Base-by-base conservation (phyloP, 768 basidiomycete species). In the Royoungia palumana region DNA sequence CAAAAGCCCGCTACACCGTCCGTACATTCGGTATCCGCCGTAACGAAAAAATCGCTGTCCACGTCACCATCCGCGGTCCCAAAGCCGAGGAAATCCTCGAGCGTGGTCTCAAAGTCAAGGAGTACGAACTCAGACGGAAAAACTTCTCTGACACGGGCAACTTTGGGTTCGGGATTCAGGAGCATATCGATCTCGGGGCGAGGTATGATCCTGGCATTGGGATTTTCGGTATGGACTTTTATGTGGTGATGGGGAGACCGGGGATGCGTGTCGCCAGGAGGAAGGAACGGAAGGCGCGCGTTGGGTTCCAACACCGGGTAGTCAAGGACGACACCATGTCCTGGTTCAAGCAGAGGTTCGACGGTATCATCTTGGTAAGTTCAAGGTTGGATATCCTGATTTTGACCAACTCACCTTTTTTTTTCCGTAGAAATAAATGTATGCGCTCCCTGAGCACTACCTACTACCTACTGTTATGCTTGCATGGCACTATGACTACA, bases 221-320 rank as follows among this genome's bases (percentile, higher is more conserved):
- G 83, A 97, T 98, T 72, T 97, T 97, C 69, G 95, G 95, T 58
- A 97, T 97, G 95, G 95, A 99, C 76, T 98, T 99, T 76, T 94
- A 85, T 67, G 88, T 90, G 59, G 92, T 95, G 52, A 95, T 99
- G 94, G 94, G 93, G 59, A 85, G 95, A 62, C 93, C 94, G 44
- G 95, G 95, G 59, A 82, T 77, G 62, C 89, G 94, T 53, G 90
- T 99, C 37, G 85, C 94, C 60, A 82, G 82, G 76, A 78, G 94
- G 75, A 96, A 88, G 77, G 82, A 88, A 72, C 86, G 85, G 75
- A 89, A 81, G 76, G 80, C 90, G 35, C 80, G 87, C 49, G 73
- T 99, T 67, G 95, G 96, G 43, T 87, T 84, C 75, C 68, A 74
- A 49, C 95, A 99, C 78, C 83, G 85, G 53, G 87, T 98, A 60